phyloP scores from a whole-genome alignment of 75 land plant species.

The Cunninghamia lanceolata region DNA sequence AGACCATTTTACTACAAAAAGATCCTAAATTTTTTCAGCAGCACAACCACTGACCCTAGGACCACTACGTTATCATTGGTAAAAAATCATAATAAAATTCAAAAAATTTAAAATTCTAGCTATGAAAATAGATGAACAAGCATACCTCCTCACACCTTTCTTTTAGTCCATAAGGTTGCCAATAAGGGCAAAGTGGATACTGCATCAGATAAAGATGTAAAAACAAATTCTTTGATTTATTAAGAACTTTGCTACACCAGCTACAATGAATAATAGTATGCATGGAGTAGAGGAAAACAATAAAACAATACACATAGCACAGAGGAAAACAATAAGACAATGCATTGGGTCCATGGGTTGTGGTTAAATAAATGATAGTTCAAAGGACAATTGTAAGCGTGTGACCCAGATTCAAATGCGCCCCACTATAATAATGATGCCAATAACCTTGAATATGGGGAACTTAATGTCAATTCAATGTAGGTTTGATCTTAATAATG shows the following conservation, averaged over 20 bases:
- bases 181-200: slow-evolving; percentile 67
- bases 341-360: neutral
- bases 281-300: neutral
- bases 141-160: slow-evolving; percentile 73
- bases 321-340: neutral
- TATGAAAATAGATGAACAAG: neutral
- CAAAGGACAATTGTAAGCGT: neutral
- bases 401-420: neutral
- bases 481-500: too few relatives aligned
- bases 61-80: neutral
- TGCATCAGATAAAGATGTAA: slow-evolving; percentile 72
- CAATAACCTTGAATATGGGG: neutral
- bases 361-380: neutral
- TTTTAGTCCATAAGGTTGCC: slow-evolving; percentile 76
- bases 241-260: neutral
- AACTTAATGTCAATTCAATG: neutral
- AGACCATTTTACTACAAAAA: neutral
- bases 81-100: neutral
- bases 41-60: neutral
- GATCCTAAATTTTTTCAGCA: neutral
- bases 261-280: neutral
- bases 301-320: neutral
- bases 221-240: neutral
- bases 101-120: neutral
- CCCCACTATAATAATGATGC: neutral